Evolutionary conservation across 371 early-diverging fungal genomes (phyloP).

Genomic region (Nosema granulosis): DNA sequence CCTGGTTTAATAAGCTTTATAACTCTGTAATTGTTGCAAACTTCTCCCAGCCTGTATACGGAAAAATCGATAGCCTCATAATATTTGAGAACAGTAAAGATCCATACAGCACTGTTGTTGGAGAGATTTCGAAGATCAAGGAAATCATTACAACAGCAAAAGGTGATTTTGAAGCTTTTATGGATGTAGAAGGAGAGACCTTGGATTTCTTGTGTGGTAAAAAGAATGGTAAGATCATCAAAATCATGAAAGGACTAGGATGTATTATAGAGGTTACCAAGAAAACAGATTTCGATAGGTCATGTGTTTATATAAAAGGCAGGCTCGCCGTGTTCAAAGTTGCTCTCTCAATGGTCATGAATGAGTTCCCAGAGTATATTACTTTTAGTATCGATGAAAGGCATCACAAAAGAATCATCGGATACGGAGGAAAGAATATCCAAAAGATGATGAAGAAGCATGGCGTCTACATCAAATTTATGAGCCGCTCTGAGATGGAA

Average conservation of each 20-base stretch:
- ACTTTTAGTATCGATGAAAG: constrained; percentile 76
- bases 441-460: constrained; percentile 86
- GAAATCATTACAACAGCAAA: constrained; percentile 17
- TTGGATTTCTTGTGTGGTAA: constrained; percentile 83
- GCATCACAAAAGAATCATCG: constrained; percentile 84
- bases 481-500: constrained; percentile 47
- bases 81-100: neutral
- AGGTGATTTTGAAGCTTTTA: neutral
- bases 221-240: constrained; percentile 84
- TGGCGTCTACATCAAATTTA: constrained; percentile 84
- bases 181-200: constrained; percentile 71
- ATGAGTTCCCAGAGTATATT: constrained; percentile 57
- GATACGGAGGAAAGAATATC: constrained; percentile 83
- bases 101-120: neutral
- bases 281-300: neutral
- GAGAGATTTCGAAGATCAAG: constrained; percentile 16
- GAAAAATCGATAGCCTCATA: neutral
- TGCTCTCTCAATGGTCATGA: constrained; percentile 49
- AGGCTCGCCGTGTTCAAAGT: constrained; percentile 27
- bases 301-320: constrained; percentile 40
- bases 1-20: constrained; percentile 5
- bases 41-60: neutral
- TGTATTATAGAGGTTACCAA: constrained; percentile 64
- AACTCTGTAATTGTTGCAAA: constrained; percentile 9
- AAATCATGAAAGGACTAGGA: constrained; percentile 75